Percentiles rank a stretch among this genome's conserved stretches.
phyloP scores from a whole-genome alignment of 2,329 filamentous ascomycete genomes.

The Penicillium sp. region DNA sequence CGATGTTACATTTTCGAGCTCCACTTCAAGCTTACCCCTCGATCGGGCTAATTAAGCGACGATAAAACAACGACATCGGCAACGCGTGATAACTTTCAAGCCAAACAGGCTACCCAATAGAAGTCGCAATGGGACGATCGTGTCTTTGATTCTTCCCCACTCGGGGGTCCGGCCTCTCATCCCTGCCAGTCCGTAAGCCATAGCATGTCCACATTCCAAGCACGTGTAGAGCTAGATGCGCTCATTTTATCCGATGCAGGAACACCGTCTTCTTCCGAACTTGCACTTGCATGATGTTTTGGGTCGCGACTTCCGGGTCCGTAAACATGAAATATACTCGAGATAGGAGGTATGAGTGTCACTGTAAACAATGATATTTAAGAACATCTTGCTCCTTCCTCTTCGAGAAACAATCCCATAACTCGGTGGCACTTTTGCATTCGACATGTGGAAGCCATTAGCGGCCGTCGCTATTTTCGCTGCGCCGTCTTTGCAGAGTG shows the following conservation, averaged over 20 bases:
- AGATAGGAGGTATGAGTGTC: not conserved
- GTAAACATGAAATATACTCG: not conserved
- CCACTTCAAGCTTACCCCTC: not conserved
- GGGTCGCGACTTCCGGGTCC: not conserved
- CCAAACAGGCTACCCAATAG: not conserved
- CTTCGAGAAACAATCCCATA: not conserved
- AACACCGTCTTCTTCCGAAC: not conserved
- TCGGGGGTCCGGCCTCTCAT: not conserved
- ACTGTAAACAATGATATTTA: not conserved
- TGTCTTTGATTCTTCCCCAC: not conserved
- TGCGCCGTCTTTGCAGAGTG: slow-evolving; percentile 4
- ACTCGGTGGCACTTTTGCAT: not conserved
- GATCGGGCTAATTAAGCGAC: not conserved
- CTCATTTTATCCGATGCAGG: not conserved
- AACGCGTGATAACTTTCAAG: not conserved
- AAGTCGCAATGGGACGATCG: not conserved
- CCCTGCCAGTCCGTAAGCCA: not conserved
- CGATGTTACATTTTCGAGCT: not conserved
- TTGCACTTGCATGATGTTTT: not conserved
- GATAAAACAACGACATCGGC: not conserved
- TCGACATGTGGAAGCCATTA: slow-evolving; percentile 2
- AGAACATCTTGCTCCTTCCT: not conserved
- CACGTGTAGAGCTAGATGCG: too few relatives aligned
- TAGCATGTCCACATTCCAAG: not conserved
- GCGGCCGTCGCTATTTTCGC: not conserved